Base-by-base conservation (phyloP, 78 protist genomes). In the Andalucia godoyi region DNA sequence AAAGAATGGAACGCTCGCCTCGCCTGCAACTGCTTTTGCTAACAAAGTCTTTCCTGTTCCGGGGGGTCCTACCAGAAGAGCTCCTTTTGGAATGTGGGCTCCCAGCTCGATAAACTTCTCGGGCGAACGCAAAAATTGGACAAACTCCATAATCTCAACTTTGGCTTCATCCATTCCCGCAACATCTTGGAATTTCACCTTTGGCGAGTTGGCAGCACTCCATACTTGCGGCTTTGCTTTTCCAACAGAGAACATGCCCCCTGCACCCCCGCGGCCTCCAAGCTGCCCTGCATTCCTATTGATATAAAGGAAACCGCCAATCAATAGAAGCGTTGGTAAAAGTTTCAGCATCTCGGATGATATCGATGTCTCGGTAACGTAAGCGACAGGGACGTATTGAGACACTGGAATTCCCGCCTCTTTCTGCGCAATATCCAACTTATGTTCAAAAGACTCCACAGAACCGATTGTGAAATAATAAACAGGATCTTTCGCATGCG, bases 21-120 rank as follows among this genome's bases (percentile, higher is more conserved):
- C 99, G 17, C 99, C 99, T 1, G 92, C 90, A 1, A 78, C 67
- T 10, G 95, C 95, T 69, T 84, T 84, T 1, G 95, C 95, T 27
- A 89, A 37, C 46, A 89, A 57, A 2, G 98, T 93, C 62, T 93
- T 93, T 50, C 98, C 98, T 0, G 95, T 88, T 1, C 99, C 99
- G 29, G 98, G 97, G 23, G 97, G 96, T 0, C 98, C 98, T 18
- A 71, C 70, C 55, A 94, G 68, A 8, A 94, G 21, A 1, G 83
- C 96, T 32, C 98, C 92, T 66, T 78, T 80, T 33, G 94, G 94
- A 9, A 78, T 51, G 25, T 70, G 61, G 27, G 94, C 97, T 25
- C 94, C 94, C 51, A 88, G 80, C 34, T 38, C 32, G 2, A 37
- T 33, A 73, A 61, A 95, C 52, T 68, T 45, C 46, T 60, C 71